Evolutionary conservation across 2,329 filamentous ascomycete species (phyloP).

Genomic region (Cyphellophora europaea): DNA sequence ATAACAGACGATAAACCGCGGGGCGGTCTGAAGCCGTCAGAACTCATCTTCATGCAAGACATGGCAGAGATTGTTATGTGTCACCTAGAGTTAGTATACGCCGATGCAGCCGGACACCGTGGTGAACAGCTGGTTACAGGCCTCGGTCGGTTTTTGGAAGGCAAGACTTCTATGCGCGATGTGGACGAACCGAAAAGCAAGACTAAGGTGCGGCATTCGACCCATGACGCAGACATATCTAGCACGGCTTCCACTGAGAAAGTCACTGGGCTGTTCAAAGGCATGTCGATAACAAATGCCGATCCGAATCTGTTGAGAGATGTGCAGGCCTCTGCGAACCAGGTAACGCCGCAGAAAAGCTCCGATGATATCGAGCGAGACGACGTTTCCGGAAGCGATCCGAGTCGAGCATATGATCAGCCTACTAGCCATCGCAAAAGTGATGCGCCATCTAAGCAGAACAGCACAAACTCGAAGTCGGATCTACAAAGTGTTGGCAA

Average conservation of each 20-base stretch:
- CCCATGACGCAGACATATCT: no score
- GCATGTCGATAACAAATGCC: not conserved
- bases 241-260: no score
- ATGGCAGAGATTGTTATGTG: conserved; percentile 48
- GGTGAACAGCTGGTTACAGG: not conserved
- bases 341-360: not conserved
- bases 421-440: no score
- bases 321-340: not conserved
- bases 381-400: no score
- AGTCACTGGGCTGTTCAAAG: not conserved
- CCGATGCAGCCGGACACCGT: not conserved
- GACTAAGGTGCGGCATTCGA: not conserved
- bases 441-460: not conserved
- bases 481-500: not conserved
- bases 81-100: conserved; percentile 41
- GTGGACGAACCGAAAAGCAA: not conserved
- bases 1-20: conserved; percentile 48
- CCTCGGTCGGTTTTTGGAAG: not conserved
- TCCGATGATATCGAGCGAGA: no score
- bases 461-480: not conserved
- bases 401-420: not conserved
- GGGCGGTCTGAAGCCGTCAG: conserved; percentile 36
- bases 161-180: not conserved
- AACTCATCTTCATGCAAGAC: conserved; percentile 46
- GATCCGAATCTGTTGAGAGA: not conserved